Percentiles rank a stretch among this genome's conserved stretches.
Evolutionary conservation across 2,329 filamentous ascomycete genomes (phyloP).

Genomic region (Monosporascus ibericus): DNA sequence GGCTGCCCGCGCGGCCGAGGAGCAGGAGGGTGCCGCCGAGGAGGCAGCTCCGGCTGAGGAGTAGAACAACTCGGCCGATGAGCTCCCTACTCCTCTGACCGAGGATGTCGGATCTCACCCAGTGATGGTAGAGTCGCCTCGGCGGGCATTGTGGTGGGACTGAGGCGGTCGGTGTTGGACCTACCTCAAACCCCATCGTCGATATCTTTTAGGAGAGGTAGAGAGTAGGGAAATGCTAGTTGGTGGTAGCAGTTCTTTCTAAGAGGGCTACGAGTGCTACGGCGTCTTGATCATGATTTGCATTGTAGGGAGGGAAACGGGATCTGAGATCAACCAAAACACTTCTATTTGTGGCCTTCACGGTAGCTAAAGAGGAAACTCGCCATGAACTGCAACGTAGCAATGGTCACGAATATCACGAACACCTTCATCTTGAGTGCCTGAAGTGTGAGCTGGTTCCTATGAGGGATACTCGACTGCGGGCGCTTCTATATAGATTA

Average conservation of each 20-base stretch:
- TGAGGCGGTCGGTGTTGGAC: conserved; percentile 1
- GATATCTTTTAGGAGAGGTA: neutral
- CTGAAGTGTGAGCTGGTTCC: neutral
- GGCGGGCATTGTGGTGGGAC: neutral
- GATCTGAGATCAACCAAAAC: neutral
- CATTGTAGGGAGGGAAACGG: conserved; percentile 1
- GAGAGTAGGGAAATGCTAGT: neutral
- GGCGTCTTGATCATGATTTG: neutral
- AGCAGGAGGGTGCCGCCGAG: conserved; percentile 45
- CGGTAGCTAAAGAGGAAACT: neutral
- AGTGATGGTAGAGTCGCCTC: conserved; percentile 1
- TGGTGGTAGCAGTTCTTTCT: neutral
- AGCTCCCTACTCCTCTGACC: conserved; percentile 27
- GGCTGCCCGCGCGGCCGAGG: conserved; percentile 48
- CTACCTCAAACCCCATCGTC: neutral
- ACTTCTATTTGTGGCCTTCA: neutral
- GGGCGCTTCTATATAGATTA: too few relatives aligned
- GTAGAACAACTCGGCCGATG: conserved; percentile 34
- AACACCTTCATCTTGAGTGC: too few relatives aligned
- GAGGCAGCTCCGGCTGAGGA: conserved; percentile 42
- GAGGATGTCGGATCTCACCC: neutral
- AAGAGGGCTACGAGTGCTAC: neutral
- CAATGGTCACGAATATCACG: neutral
- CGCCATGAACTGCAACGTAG: neutral
- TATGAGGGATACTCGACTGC: neutral